phyloP scores from a whole-genome alignment of 1,139 yeast genomes.

The Sugiyamaella sp. region DNA sequence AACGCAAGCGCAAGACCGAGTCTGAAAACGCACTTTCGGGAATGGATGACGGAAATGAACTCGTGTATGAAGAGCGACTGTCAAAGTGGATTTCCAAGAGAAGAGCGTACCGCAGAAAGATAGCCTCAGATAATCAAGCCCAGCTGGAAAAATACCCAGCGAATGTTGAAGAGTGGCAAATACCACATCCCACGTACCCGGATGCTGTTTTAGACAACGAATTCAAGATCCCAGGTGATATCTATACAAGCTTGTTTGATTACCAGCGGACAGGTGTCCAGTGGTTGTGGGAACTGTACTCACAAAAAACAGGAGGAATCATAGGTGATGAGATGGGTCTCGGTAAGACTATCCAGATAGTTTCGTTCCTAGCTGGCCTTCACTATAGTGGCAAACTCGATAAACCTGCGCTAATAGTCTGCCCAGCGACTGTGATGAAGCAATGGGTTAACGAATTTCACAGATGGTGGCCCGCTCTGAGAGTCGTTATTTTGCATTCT shows the following conservation, averaged over 20 bases:
- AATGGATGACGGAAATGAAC: constrained; percentile 83
- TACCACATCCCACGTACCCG: constrained; percentile 74
- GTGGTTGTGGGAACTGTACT: constrained; percentile 76
- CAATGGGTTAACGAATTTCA: constrained; percentile 98
- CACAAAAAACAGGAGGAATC: constrained; percentile 90
- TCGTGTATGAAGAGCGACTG: constrained; percentile 59
- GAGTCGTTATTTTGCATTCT: constrained; percentile 85
- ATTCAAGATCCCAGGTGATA: constrained; percentile 86
- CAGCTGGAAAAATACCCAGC: constrained; percentile 34
- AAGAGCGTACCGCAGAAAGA: constrained; percentile 34
- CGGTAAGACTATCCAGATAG: constrained; percentile 92
- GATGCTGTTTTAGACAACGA: constrained; percentile 74
- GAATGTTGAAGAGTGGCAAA: constrained; percentile 59
- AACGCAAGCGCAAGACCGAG: constrained; percentile 1
- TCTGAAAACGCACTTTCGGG: constrained; percentile 7
- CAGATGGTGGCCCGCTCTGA: constrained; percentile 96
- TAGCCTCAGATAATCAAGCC: constrained; percentile 23
- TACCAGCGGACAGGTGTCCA: constrained; percentile 89
- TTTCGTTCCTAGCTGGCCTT: constrained; percentile 85
- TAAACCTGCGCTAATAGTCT: constrained; percentile 83
- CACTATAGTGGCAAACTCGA: constrained; percentile 76
- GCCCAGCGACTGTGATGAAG: constrained; percentile 94
- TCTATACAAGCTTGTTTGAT: constrained; percentile 81
- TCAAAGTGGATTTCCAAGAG: constrained; percentile 56
- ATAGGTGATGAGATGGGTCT: constrained; percentile 98